Conservation (phyloP, 2,329 filamentous ascomycete species). For the Colletotrichum graminicola region DNA sequence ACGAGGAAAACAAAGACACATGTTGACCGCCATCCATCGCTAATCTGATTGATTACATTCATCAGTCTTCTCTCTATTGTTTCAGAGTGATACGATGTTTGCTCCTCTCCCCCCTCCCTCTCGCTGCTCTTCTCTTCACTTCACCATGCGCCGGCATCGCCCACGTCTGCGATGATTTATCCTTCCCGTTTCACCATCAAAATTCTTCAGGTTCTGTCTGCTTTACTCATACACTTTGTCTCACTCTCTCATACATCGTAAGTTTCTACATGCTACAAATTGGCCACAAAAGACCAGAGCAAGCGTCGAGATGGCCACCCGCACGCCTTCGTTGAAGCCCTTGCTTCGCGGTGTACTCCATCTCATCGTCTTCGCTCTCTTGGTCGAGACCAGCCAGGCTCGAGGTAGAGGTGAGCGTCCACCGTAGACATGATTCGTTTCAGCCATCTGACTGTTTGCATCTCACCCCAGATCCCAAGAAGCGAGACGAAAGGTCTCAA, state of each 20-base stretch:
- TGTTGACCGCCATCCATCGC: neutral
- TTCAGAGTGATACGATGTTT: neutral
- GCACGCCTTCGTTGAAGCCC: neutral
- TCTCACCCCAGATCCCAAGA: neutral
- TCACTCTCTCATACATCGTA: neutral
- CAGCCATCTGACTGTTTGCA: neutral
- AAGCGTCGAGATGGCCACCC: neutral
- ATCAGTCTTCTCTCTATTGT: neutral
- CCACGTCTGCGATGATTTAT: neutral
- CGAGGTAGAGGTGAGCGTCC: neutral
- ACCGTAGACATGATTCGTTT: too few relatives aligned
- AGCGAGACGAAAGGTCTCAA: neutral
- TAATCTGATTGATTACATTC: neutral
- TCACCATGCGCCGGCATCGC: neutral
- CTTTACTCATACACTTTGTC: neutral
- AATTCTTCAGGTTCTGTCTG: too few relatives aligned
- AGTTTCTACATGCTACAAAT: too few relatives aligned
- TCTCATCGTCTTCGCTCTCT: neutral
- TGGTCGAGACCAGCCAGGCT: conserved; percentile 1
- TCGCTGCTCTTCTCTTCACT: neutral
- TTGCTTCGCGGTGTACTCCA: neutral
- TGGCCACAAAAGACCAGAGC: neutral
- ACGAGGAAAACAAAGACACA: neutral
- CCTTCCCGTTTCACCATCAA: neutral
- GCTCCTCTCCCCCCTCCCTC: neutral